Base-by-base conservation (phyloP, 768 basidiomycete genomes). In the Mycena epipterygia region DNA sequence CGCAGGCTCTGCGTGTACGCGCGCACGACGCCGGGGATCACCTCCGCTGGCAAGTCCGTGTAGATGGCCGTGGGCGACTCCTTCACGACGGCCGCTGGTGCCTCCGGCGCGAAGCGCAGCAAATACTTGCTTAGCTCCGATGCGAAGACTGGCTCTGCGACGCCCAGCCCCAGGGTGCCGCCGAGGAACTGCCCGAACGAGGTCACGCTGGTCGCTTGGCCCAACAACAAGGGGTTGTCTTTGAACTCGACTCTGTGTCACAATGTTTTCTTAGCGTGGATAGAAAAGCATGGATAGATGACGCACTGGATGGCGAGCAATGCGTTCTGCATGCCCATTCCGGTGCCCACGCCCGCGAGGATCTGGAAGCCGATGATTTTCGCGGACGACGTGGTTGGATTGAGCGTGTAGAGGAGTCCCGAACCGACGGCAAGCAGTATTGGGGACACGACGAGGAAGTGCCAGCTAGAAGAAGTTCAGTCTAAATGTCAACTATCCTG, bases 281-380 rank as follows among this genome's bases (percentile, higher is more conserved):
- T n/a, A n/a, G n/a, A n/a, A n/a, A n/a, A n/a, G n/a, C n/a, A n/a
- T n/a, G n/a, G n/a, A n/a, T n/a, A n/a, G n/a, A n/a, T n/a, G n/a
- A n/a, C n/a, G n/a, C n/a, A n/a, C 53, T 74, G 73, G 1, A 73
- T 68, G 23, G 75, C 75, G 27, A 75, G 33, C 25, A 75, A 14
- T 3, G 64, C 19, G 63, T 75, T 75, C 32, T 75, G 73, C 70
- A 74, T 69, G 42, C 67, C 67, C 52, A 71, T 35, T 12, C 74
- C 74, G 5, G 60, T 69, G 61, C 73, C 73, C 25, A 72, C 23
- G 27, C 67, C 73, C 7, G 58, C 61, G 42, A 74, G 52, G 62
- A 71, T 74, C 37, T 74, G 73, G 53, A 73, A 71, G 17, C 68
- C 68, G 56, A 65, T 35, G 30, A 70, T 42, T 2, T 9, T 35